Base-by-base conservation (phyloP, 2,329 filamentous ascomycete genomes). In the Bipolaris zeicola region DNA sequence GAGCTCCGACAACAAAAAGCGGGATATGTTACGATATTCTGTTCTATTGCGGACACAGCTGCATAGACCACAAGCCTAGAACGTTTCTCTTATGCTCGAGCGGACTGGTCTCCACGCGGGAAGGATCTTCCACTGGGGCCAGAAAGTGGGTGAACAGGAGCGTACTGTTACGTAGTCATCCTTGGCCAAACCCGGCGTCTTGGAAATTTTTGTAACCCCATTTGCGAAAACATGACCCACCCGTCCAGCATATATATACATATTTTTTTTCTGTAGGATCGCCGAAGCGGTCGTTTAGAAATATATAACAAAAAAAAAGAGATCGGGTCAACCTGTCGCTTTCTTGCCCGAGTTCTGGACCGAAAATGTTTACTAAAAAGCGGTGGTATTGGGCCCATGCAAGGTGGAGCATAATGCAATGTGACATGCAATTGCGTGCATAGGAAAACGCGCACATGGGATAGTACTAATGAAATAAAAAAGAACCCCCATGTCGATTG, bases 371-470 rank as follows among this genome's bases (percentile, higher is more conserved):
- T 26, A 36, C 37, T n/a, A 18, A 20, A 16, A 16, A 36, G 11
- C 14, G 20, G n/a, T 22, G 16, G 6, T 37, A 26, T 57, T 41
- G 33, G 48, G 48, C 34, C 42, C 48, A 51, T 22, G 18, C 55
- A 39, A 28, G 33, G 55, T 39, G 48, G 50, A 50, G 45, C 20
- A 37, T 20, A 36, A 52, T 59, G 54, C 53, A 50, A 45, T 54
- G 51, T 60, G 56, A 52, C 43, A 61, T 57, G 56, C 56, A 59
- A 51, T 55, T 47, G 48, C 53, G 50, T 54, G 50, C 52, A 62
- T 55, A 31, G 22, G 41, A 42, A 34, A 48, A 49, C 26, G 11
- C 41, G 50, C 28, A 59, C 36, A 57, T 41, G 48, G 38, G 42
- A 49, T 31, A 16, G 16, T 16, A 22, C 42, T 38, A 16, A 50